A percentile compares a stretch with the other conserved stretches of the same genome.
Conservation (phyloP, 495 filamentous ascomycete species). For the Xylaria telfairii region DNA sequence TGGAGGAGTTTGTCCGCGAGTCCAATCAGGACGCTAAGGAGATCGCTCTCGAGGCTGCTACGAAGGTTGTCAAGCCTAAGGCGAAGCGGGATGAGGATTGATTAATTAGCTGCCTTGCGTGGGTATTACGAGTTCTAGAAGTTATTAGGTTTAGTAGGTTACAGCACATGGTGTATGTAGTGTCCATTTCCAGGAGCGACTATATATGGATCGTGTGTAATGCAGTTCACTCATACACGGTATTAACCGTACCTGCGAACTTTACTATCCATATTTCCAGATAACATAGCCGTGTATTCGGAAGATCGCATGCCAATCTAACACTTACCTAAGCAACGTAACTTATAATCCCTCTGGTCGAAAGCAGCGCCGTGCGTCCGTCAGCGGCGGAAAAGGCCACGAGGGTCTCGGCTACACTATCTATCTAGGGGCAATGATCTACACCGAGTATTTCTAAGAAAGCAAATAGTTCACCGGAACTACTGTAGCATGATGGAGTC, state of each 20-base stretch:
- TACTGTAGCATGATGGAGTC: background rate
- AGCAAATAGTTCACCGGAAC: background rate
- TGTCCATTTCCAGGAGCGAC: background rate
- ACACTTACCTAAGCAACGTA: too few species aligned
- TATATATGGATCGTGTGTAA: background rate
- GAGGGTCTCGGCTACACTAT: background rate
- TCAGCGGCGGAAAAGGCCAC: background rate
- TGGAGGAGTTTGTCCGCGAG: conserved; percentile 61
- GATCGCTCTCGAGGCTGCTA: conserved; percentile 58
- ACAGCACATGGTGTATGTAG: background rate
- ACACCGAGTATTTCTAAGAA: background rate
- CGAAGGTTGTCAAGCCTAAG: conserved; percentile 34
- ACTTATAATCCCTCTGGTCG: too few species aligned
- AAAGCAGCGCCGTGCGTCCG: background rate
- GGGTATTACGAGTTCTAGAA: background rate
- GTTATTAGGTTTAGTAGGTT: background rate
- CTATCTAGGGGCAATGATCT: background rate
- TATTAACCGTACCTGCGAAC: background rate
- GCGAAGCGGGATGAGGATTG: conserved; percentile 24
- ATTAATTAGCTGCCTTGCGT: too few species aligned
- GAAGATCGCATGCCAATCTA: background rate
- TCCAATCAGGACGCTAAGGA: conserved; percentile 59
- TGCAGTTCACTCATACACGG: background rate
- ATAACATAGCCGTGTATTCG: background rate
- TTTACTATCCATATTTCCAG: background rate